These are phyloP conservation scores for Penicillium sclerotigenum DNA, from an alignment of 2,329 filamentous ascomycete species.

Conservation along the genomic window DNA sequence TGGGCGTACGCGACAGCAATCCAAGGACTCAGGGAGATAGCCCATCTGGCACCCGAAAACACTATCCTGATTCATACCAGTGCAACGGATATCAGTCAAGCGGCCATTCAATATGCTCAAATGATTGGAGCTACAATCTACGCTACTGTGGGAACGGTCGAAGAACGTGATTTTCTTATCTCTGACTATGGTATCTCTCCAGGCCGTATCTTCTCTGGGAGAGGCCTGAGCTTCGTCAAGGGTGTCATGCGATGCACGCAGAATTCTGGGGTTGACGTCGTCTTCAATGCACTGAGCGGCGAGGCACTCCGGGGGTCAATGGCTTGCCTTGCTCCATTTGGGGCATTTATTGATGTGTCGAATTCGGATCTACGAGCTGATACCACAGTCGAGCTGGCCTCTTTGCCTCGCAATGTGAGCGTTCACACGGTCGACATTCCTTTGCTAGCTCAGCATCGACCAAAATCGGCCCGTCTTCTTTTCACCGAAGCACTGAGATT, in stretches of 20 bases:
- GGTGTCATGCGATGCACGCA: slow-evolving; percentile 17
- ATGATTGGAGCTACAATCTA: slow-evolving; percentile 11
- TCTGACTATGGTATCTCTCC: slow-evolving; percentile 10
- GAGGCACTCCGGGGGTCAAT: slow-evolving; percentile 16
- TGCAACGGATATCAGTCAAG: slow-evolving; percentile 17
- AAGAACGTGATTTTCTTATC: slow-evolving; percentile 10
- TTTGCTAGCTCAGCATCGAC: slow-evolving; percentile 7
- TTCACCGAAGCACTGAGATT: slow-evolving; percentile 5
- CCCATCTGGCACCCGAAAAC: background rate
- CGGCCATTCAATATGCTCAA: slow-evolving; percentile 25
- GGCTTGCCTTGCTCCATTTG: slow-evolving; percentile 18
- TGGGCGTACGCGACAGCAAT: slow-evolving; percentile 9
- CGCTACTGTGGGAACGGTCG: slow-evolving; percentile 13
- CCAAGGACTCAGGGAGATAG: slow-evolving; percentile 11
- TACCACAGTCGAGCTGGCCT: slow-evolving; percentile 5
- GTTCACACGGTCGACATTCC: slow-evolving; percentile 14
- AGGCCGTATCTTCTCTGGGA: slow-evolving; percentile 15
- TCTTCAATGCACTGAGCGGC: slow-evolving; percentile 18
- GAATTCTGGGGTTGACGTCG: slow-evolving; percentile 15
- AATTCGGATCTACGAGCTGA: background rate
- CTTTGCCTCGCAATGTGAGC: slow-evolving; percentile 6
- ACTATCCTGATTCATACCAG: slow-evolving; percentile 23
- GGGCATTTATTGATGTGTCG: slow-evolving; percentile 16
- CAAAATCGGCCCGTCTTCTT: background rate
- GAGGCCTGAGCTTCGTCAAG: slow-evolving; percentile 11